Base-by-base conservation (phyloP, 768 basidiomycete species). In the Postia placenta region DNA sequence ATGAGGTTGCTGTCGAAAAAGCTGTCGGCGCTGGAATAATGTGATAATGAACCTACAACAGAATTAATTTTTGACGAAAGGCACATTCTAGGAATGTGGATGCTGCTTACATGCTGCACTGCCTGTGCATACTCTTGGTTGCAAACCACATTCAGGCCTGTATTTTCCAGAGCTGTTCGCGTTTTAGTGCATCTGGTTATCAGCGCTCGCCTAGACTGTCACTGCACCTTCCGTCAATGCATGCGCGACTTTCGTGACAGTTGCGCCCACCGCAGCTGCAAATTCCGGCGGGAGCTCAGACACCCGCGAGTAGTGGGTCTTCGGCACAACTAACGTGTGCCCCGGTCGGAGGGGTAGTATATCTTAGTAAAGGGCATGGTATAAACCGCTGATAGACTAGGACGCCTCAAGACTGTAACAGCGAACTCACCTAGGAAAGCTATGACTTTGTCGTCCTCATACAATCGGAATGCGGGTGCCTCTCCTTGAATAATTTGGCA, bases 61-160 rank as follows among this genome's bases (percentile, higher is more conserved):
- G 27, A 38, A 4, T 37, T 6, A 41, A 27, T 45, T 39, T 35
- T 19, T 15, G 4, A 5, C 9, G 24, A 42, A 25, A 36, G n/a
- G n/a, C n/a, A n/a, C n/a, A n/a, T n/a, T n/a, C n/a, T n/a, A n/a
- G n/a, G n/a, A n/a, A n/a, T n/a, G n/a, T n/a, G n/a, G 20, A 23
- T 42, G 9, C 5, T 17, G 59, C 78, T 50, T 53, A 85, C 85
- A 67, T 88, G 86, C n/a, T 79, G 80, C 5, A 88, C 83, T 3
- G 82, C 83, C 60, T 88, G 86, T 0, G 86, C 86, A 56, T 88
- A 88, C 63, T 87, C 85, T 59, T 88, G 85, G 60, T 87, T 87
- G 57, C 85, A 86, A 3, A 87, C 85, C 5, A 88, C 77, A 59
- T 87, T 88, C 41, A 88, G 68, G 5, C 71, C 83, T 14, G 82